Evolutionary conservation across 257 asterid species (phyloP), one percentile per base, ranked within the genome.

Genomic region (Handroanthus guayacan): DNA sequence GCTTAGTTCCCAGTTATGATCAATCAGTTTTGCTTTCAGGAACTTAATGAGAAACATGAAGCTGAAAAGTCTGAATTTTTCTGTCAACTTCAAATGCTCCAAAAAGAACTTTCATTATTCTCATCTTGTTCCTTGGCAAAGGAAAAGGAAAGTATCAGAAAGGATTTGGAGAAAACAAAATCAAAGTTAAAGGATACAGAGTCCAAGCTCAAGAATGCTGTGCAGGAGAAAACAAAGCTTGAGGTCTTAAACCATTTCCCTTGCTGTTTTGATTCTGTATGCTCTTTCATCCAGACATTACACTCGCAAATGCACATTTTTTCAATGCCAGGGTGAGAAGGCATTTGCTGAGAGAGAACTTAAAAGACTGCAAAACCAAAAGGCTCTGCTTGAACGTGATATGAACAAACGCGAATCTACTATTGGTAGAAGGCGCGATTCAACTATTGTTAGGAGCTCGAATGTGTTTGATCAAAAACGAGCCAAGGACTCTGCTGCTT

Each of bases 151-250:
- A 81, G 73, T 73, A 83, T 88, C 62, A 84, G 98, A 83, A 95
- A 92, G 82, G 99, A 95, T 71, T 82, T 95, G 79, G 98, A 92
- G 86, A 92, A 90, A 86, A 89, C 98, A 67, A 95, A 90, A 87
- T 64, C 69, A 65, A 95, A 88, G 88, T 78, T 91, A 78, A 91
- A 85, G 88, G 99, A 95, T 68, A 87, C 86, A 25, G 99, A 92
- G 75, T 88, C 80, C 83, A 95, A 95, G 90, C 91, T 91, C 77
- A 91, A 86, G 89, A 95, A 86, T 81, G 83, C 85, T 37, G 83
- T 92, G 56, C 99, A 95, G 84, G 99, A 92, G 84, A 93, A 90
- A 87, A 95, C 97, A 77, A 95, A 91, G 77, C 97, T 95, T 75
- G 98, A 95, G 99, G 99, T 95, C 64, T 76, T 57, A 37, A 58